Percentiles rank a stretch among this genome's conserved stretches.
Conservation (phyloP, 169 alveolate genomes). For the Besnoitia besnoiti region DNA sequence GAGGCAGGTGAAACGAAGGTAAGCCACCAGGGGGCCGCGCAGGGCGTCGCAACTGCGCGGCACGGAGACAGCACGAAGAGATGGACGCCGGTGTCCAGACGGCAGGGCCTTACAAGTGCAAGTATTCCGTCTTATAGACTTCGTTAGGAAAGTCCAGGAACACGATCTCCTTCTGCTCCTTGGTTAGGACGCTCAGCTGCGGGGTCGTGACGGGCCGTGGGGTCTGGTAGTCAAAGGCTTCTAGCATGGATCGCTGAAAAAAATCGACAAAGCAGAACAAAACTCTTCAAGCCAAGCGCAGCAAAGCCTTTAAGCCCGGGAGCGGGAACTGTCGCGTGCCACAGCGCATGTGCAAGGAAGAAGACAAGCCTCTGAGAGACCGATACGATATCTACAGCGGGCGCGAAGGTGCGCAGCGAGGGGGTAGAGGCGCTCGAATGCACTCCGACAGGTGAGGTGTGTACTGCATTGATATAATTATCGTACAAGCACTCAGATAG, state of each 20-base stretch:
- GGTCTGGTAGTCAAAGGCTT: slow-evolving; percentile 40
- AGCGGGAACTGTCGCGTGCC: too few species aligned
- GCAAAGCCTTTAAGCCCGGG: too few species aligned
- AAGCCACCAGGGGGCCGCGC: not conserved
- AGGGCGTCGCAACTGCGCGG: not conserved
- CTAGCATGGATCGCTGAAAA: slow-evolving; percentile 32
- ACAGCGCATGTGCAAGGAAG: too few species aligned
- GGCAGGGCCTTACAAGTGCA: slow-evolving; percentile 24
- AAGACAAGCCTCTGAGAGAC: too few species aligned
- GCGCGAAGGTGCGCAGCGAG: too few species aligned
- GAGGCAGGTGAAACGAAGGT: not conserved
- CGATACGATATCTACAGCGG: too few species aligned
- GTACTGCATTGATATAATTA: too few species aligned
- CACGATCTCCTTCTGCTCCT: slow-evolving; percentile 49
- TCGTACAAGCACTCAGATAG: too few species aligned
- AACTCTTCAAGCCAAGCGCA: too few species aligned
- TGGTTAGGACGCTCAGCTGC: not conserved
- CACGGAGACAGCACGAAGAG: not conserved
- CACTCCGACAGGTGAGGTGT: too few species aligned
- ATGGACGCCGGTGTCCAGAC: not conserved
- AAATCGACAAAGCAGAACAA: not conserved
- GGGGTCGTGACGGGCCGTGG: not conserved
- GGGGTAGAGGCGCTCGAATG: too few species aligned
- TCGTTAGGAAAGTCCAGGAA: slow-evolving; percentile 57
- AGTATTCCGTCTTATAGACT: slow-evolving; percentile 41